Evolutionary conservation across 495 filamentous ascomycete species (phyloP).

Genomic region (Cryomyces minteri): DNA sequence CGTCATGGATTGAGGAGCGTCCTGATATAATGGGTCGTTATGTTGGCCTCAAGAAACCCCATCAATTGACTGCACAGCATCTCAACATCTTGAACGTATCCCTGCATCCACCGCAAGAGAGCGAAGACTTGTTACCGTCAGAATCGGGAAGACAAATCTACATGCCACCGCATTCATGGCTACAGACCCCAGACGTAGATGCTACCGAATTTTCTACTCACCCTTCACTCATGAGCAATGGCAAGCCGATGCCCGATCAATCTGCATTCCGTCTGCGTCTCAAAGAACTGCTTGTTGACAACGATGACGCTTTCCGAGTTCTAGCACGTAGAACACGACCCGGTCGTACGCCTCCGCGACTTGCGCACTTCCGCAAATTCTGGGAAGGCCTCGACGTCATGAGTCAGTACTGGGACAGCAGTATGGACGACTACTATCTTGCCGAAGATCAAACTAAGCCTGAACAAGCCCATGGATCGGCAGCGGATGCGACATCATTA

Average conservation of each 20-base stretch:
- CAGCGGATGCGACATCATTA: background rate
- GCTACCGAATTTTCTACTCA: no score
- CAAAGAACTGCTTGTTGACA: conserved; percentile 33
- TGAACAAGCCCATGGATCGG: background rate
- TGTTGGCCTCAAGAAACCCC: conserved; percentile 30
- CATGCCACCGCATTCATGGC: conserved; percentile 3
- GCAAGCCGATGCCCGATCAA: conserved; percentile 26
- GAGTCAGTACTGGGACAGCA: conserved; percentile 46
- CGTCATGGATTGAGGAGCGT: conserved; percentile 5
- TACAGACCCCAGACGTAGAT: background rate
- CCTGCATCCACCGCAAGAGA: conserved; percentile 22
- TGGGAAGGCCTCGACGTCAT: conserved; percentile 38
- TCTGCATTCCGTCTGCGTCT: conserved; percentile 29
- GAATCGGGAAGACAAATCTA: conserved; percentile 3
- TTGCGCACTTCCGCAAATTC: conserved; percentile 40
- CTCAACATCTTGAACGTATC: conserved; percentile 34
- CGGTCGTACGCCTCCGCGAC: conserved; percentile 24
- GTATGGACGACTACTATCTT: conserved; percentile 32
- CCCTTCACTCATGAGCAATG: conserved; percentile 26
- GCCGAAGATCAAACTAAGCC: background rate
- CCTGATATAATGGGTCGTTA: conserved; percentile 25
- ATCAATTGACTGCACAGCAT: conserved; percentile 30
- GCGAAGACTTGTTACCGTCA: conserved; percentile 27
- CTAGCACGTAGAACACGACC: conserved; percentile 25
- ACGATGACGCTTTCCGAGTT: conserved; percentile 36